These are phyloP conservation scores for Choiromyces venosus DNA, from an alignment of 495 filamentous ascomycete genomes.

Conservation along the genomic window DNA sequence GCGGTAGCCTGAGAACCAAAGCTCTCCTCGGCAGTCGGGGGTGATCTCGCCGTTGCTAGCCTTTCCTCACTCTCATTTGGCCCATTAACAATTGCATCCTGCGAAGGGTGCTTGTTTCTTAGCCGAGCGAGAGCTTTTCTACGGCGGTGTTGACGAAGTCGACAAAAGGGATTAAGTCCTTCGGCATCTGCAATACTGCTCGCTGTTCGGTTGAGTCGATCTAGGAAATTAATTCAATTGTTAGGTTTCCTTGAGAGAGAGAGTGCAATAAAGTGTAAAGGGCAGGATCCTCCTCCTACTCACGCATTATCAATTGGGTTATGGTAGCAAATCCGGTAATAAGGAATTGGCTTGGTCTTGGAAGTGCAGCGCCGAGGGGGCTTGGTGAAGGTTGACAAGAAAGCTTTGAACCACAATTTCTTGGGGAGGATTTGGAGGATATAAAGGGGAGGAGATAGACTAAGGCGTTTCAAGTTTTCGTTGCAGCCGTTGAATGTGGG, in stretches of 20 bases:
- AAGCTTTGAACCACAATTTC: neutral
- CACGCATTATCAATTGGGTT: neutral
- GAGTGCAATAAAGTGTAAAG: neutral
- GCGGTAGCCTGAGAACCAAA: conserved; percentile 39
- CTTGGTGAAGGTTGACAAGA: neutral
- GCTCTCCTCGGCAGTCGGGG: conserved; percentile 17
- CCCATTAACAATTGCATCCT: neutral
- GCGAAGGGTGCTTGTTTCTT: neutral
- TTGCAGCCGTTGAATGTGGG: neutral
- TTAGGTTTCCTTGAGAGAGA: neutral
- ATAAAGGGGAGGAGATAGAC: neutral
- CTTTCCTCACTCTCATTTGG: neutral
- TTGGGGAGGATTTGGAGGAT: neutral
- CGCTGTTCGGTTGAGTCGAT: conserved; percentile 22
- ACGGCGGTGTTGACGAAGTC: conserved; percentile 20
- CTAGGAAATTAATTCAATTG: neutral
- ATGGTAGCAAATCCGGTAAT: neutral
- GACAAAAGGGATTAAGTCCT: conserved; percentile 25
- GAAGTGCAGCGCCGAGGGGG: neutral
- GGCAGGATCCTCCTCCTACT: neutral
- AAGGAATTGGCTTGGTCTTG: neutral
- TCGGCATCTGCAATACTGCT: conserved; percentile 10
- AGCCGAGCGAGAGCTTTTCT: conserved; percentile 1
- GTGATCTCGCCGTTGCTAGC: neutral
- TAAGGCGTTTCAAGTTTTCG: neutral